Conservation (phyloP, 2,329 filamentous ascomycete genomes). For the Talaromyces sp. region DNA sequence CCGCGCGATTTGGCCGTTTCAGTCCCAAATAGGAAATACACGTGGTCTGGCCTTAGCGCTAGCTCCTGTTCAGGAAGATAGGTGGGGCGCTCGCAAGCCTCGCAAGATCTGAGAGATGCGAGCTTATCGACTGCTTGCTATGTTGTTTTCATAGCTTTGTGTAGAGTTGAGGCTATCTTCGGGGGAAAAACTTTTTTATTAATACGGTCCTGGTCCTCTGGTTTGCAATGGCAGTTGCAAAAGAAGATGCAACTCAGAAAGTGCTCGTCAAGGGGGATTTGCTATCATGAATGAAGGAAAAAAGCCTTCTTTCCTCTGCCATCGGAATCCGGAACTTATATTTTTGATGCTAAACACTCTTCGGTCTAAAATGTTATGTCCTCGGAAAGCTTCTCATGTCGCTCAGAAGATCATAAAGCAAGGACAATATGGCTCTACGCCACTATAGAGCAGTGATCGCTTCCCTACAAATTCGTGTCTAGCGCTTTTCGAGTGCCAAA, state of each 20-base stretch:
- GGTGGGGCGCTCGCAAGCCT: neutral
- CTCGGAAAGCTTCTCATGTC: too few species aligned
- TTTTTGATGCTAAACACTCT: neutral
- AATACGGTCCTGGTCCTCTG: neutral
- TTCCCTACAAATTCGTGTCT: too few species aligned
- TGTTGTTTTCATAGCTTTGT: neutral
- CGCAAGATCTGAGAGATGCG: conserved; percentile 11
- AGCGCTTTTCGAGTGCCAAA: too few species aligned
- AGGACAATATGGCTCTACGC: too few species aligned
- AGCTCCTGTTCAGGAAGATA: neutral
- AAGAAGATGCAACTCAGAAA: too few species aligned
- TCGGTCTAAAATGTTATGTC: too few species aligned
- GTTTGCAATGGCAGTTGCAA: too few species aligned
- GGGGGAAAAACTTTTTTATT: neutral
- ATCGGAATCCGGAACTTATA: neutral
- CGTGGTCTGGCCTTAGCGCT: neutral
- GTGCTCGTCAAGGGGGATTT: neutral
- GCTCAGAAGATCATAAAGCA: too few species aligned
- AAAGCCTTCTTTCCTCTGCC: neutral
- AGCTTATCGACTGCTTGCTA: neutral
- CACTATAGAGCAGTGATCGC: too few species aligned
- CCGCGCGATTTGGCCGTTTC: neutral
- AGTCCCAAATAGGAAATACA: neutral
- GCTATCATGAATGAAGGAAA: neutral
- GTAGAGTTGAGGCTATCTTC: neutral